Percentiles rank a stretch among this genome's conserved stretches.
These are phyloP conservation scores for Penicillium nucicola DNA, from an alignment of 495 filamentous ascomycete species.

Conservation along the genomic window DNA sequence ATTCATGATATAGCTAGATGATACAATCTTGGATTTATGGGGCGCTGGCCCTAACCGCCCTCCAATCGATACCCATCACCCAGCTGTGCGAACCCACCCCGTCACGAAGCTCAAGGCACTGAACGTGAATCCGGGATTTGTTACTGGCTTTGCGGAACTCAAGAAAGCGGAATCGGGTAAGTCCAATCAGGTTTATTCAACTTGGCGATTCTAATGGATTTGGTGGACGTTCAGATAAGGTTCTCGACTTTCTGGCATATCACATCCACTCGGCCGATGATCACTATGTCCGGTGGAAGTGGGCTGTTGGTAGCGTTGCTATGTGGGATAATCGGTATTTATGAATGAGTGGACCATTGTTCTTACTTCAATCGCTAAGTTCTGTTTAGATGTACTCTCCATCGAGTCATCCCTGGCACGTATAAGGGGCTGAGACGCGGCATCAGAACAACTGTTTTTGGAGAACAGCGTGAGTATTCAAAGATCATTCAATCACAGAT, in stretches of 20 bases:
- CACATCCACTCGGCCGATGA: conserved; percentile 54
- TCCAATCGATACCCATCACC: conserved; percentile 53
- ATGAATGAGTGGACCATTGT: too few relatives aligned
- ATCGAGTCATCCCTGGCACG: conserved; percentile 51
- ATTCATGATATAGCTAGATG: conserved; percentile 10
- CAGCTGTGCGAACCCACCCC: conserved; percentile 53
- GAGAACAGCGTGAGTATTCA: conserved; percentile 49
- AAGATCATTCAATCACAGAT: background rate
- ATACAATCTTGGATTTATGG: conserved; percentile 45
- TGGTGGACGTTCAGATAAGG: conserved; percentile 30
- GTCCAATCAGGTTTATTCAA: too few relatives aligned
- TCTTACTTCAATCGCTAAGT: too few relatives aligned
- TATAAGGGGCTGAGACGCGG: conserved; percentile 46
- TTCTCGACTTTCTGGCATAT: conserved; percentile 48
- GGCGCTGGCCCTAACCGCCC: conserved; percentile 44
- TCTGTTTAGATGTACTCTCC: conserved; percentile 32
- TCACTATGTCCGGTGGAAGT: conserved; percentile 53
- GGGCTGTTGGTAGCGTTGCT: conserved; percentile 51
- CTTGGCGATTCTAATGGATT: too few relatives aligned
- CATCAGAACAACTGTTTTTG: conserved; percentile 52
- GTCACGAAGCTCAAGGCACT: conserved; percentile 51
- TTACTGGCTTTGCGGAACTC: conserved; percentile 51
- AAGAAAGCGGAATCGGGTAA: conserved; percentile 47
- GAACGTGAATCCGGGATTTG: conserved; percentile 49
- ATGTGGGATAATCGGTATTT: conserved; percentile 52